Evolutionary conservation across 495 filamentous ascomycete species (phyloP), one percentile per base, ranked within the genome.

Genomic region (Xylaria scruposa): DNA sequence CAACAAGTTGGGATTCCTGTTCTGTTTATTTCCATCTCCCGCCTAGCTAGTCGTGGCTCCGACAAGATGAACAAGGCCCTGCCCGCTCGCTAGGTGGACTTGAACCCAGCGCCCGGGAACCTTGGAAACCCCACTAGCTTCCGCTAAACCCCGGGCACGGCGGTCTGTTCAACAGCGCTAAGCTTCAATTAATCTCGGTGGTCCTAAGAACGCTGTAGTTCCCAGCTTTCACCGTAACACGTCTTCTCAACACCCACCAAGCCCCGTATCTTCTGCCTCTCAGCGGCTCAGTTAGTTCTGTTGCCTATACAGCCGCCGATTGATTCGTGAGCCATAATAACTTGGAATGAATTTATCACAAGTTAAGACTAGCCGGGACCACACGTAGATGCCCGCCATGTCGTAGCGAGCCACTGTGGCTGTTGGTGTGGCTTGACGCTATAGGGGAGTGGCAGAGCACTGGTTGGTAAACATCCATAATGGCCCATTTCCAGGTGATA

Each of bases 341-440:
- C 17, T 10, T 10, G 17, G 31, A 21, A 38, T 60, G 5, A 6
- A 60, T 21, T 38, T 0, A 19, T 31, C 15, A 1, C 51, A 54
- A 4, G 29, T 2, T n/a, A 8, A 31, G 31, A 19, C 19, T 3
- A 59, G 19, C 10, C 56, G 15, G 56, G 19, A 31, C 56, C 19
- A 36, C 29, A 7, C 54, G 12, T 13, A 3, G 2, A 15, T 59
- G 56, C 24, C 51, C 24, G 51, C 12, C 13, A 29, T 12, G 26
- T 31, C 1, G 33, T 7, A 59, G 3, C 29, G 49, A n/a, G n/a
- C 49, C 29, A 59, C 58, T 60, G 58, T 60, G 58, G 58, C 58
- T 29, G 17, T 17, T 21, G 15, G 58, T 60, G 58, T 60, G 58
- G 58, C 58, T 60, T 60, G 58, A 60, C 58, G 58, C 31, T 0